These are phyloP conservation scores for Penicillium bialowiezense DNA, from an alignment of 495 filamentous ascomycete genomes.

Conservation along the genomic window DNA sequence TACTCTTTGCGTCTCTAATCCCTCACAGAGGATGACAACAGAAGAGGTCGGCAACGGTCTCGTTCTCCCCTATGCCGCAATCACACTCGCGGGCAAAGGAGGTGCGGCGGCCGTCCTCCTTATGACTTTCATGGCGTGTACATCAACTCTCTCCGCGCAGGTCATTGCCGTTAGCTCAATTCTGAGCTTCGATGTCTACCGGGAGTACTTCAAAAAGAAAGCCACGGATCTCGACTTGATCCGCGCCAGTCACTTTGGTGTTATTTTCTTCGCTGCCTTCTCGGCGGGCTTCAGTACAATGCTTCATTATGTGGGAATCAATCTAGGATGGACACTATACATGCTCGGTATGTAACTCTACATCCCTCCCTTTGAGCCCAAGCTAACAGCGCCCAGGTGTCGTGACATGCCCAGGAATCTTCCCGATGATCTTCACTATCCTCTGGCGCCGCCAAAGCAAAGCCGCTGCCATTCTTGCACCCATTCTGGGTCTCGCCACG, in stretches of 20 bases:
- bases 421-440: slow-evolving; percentile 50
- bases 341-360: slow-evolving; percentile 32
- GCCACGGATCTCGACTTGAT: slow-evolving; percentile 40
- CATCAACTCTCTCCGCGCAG: slow-evolving; percentile 41
- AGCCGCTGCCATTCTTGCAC: slow-evolving; percentile 41
- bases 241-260: slow-evolving; percentile 37
- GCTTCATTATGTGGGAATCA: slow-evolving; percentile 37
- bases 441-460: slow-evolving; percentile 47
- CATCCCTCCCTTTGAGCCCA: neutral
- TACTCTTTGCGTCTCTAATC: neutral
- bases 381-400: slow-evolving; percentile 21
- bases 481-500: slow-evolving; percentile 39
- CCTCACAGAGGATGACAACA: slow-evolving; percentile 31
- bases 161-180: slow-evolving; percentile 44
- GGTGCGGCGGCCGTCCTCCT: slow-evolving; percentile 40
- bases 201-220: slow-evolving; percentile 42
- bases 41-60: slow-evolving; percentile 38
- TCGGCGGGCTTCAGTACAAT: slow-evolving; percentile 35
- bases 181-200: slow-evolving; percentile 42
- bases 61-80: slow-evolving; percentile 41
- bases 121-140: slow-evolving; percentile 47
- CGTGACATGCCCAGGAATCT: slow-evolving; percentile 43
- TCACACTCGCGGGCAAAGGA: slow-evolving; percentile 41
- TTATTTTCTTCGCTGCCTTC: slow-evolving; percentile 45
- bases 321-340: slow-evolving; percentile 35